These are phyloP conservation scores for Fraxinus albicans DNA, from an alignment of 305 asterid species.

Conservation along the genomic window DNA sequence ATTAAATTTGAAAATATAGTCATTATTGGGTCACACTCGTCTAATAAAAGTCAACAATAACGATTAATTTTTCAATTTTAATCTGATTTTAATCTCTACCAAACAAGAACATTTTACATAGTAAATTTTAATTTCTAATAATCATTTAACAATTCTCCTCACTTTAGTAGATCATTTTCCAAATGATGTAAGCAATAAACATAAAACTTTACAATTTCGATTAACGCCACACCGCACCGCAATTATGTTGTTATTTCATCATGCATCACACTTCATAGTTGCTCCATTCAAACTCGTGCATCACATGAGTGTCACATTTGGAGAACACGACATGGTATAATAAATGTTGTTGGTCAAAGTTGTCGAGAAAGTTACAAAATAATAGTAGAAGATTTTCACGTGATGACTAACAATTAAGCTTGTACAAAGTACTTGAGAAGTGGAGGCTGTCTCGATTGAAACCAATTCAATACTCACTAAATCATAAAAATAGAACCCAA, in stretches of 20 bases:
- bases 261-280: neutral
- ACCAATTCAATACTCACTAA: neutral
- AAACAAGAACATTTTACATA: no score
- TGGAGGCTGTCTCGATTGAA: neutral
- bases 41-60: no score
- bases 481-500: neutral
- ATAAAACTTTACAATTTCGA: neutral
- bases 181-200: neutral
- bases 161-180: neutral
- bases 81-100: no score
- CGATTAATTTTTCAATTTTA: no score
- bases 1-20: no score
- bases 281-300: neutral
- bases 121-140: no score
- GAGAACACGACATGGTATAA: neutral
- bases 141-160: neutral
- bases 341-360: neutral
- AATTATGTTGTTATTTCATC: neutral
- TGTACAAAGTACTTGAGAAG: neutral
- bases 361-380: neutral
- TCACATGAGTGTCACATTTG: neutral
- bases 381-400: neutral
- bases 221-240: neutral
- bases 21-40: no score
- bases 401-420: neutral